Evolutionary conservation across 352 stramenopile genomes (phyloP), one percentile per base, ranked within the genome.

Genomic region (Thalassiosira livingstoniorum): DNA sequence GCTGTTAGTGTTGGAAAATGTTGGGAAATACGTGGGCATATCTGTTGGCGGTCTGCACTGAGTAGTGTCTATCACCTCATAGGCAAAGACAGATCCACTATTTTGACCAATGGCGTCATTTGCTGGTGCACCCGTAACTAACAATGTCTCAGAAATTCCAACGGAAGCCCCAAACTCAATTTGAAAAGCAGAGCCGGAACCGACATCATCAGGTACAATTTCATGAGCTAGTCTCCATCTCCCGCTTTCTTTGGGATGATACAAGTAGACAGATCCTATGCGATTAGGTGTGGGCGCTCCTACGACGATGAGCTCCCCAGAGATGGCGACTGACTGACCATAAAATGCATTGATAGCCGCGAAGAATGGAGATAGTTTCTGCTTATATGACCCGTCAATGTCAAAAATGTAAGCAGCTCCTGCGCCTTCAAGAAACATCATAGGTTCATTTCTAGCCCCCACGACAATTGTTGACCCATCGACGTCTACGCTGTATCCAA

Each of bases 401-500:
- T 7, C 7, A n/a, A 29, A 58, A 5, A 58, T 27, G n/a, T 58
- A 58, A 27, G 27, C 47, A 27, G 47, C 47, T 7, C 47, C 47
- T 10, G 47, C 47, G n/a, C 27, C 47, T n/a, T 58, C n/a, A n/a
- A n/a, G n/a, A 58, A 4, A n/a, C n/a, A n/a, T n/a, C n/a, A n/a
- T n/a, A n/a, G n/a, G n/a, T n/a, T 15, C 5, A 58, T 58, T 58
- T n/a, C 67, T 75, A 10, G 25, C 39, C 5, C 67, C 67, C 25
- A 75, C n/a, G 18, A 75, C 53, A 54, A 58, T 31, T 34, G 35
- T 75, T 18, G 53, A 45, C 34, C 58, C 54, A 66, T 75, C 67
- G 66, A 75, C 45, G 31, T 65, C 67, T 0, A 75, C 67, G 32
- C 67, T 75, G 34, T 67, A 75, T 58, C 67, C 67, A 75, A 75